These are phyloP conservation scores for Acanthamoeba quina DNA, from an alignment of 208 protist genomes.

Conservation along the genomic window DNA sequence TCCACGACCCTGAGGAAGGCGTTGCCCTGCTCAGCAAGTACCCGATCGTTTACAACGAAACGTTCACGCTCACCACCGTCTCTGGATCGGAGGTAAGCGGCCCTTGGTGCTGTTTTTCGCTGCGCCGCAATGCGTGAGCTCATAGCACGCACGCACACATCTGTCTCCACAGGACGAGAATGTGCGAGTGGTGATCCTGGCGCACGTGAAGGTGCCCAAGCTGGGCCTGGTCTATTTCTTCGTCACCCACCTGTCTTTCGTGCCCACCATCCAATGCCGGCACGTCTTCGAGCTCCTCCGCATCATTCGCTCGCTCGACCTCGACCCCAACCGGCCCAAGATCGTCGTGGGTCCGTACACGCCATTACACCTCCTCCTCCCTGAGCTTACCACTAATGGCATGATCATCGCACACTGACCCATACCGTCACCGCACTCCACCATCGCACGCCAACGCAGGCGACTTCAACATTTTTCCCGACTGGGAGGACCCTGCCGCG, in stretches of 20 bases:
- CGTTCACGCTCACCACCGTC: background rate
- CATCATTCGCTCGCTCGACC: background rate
- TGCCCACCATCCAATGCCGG: background rate
- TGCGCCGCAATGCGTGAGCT: no score
- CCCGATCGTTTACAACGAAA: background rate
- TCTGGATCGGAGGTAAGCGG: background rate
- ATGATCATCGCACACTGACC: no score
- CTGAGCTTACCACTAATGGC: no score
- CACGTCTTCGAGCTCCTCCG: constrained; percentile 19
- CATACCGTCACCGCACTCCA: background rate
- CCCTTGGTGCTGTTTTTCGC: background rate
- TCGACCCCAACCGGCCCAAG: background rate
- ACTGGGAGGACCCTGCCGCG: background rate
- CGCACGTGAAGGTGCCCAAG: background rate
- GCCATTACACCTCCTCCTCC: background rate
- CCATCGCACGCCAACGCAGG: background rate
- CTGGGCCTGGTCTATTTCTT: constrained; percentile 29
- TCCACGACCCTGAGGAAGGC: background rate
- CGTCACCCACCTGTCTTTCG: constrained; percentile 12
- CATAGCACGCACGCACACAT: background rate
- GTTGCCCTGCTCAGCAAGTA: constrained; percentile 10
- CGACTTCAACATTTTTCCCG: constrained; percentile 22
- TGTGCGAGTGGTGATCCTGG: background rate
- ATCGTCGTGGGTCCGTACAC: background rate
- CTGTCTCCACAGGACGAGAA: background rate